phyloP scores from a whole-genome alignment of 495 filamentous ascomycete species.

The Hypoxylon subgilvum region DNA sequence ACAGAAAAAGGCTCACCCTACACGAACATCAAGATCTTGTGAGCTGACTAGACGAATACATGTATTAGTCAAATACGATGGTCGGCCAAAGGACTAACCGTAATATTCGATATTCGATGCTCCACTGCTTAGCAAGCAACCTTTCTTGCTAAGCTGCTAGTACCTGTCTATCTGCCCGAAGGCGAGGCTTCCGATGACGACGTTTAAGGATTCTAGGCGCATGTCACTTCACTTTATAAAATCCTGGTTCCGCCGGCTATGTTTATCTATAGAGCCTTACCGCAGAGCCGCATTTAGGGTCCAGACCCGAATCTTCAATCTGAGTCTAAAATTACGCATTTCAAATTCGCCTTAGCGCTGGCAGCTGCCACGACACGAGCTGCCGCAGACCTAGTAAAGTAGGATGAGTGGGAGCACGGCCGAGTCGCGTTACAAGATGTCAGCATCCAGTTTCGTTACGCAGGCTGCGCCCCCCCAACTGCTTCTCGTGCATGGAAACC shows the following conservation, averaged over 20 bases:
- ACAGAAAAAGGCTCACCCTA: too few relatives aligned
- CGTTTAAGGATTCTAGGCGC: neutral
- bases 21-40: too few relatives aligned
- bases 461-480: conserved; percentile 47
- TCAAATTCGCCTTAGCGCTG: conserved; percentile 1
- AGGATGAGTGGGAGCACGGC: conserved; percentile 45
- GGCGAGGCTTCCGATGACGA: neutral
- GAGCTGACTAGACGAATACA: too few relatives aligned
- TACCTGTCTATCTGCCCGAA: too few relatives aligned
- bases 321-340: neutral
- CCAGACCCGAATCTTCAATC: neutral
- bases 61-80: too few relatives aligned
- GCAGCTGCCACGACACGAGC: neutral
- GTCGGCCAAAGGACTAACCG: neutral
- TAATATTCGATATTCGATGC: neutral
- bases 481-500: conserved; percentile 49
- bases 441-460: conserved; percentile 51
- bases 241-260: neutral
- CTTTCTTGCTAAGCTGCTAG: neutral
- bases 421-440: conserved; percentile 47
- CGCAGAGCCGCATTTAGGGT: neutral
- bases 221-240: conserved; percentile 1
- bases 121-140: neutral
- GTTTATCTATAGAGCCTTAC: neutral
- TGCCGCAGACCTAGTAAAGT: conserved; percentile 12